Conservation (phyloP, 495 filamentous ascomycete species). For the Podospora tetraspora region DNA sequence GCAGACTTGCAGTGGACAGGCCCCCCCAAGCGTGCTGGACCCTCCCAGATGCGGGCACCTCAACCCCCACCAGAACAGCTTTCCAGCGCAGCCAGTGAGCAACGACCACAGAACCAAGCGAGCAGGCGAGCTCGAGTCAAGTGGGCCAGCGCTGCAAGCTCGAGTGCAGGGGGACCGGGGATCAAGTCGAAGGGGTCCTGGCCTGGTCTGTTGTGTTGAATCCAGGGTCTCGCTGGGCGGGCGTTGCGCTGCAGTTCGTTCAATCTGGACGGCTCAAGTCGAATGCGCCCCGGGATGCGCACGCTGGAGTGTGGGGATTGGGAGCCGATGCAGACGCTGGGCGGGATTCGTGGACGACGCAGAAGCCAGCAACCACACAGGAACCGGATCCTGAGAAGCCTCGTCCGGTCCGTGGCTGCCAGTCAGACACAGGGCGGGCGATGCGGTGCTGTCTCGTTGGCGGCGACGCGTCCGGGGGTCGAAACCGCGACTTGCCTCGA, state of each 20-base stretch:
- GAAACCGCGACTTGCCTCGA: constrained; percentile 16
- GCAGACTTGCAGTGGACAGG: not conserved
- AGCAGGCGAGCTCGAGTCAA: constrained; percentile 11
- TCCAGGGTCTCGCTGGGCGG: constrained; percentile 13
- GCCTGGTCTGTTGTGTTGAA: constrained; percentile 13
- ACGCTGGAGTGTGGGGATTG: constrained; percentile 15
- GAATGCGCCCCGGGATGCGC: constrained; percentile 3
- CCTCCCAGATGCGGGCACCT: not conserved
- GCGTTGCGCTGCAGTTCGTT: not conserved
- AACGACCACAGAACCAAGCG: constrained; percentile 17
- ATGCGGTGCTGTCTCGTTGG: constrained; percentile 12
- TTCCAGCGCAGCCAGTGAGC: constrained; percentile 19
- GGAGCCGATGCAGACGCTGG: constrained; percentile 9
- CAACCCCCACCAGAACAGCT: constrained; percentile 18
- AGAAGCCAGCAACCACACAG: constrained; percentile 7
- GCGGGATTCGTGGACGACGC: constrained; percentile 17
- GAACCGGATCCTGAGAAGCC: constrained; percentile 5
- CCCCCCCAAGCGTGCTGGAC: constrained; percentile 8
- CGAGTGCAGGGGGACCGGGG: constrained; percentile 7
- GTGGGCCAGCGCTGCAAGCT: constrained; percentile 16
- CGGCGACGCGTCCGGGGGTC: constrained; percentile 18
- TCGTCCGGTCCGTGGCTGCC: constrained; percentile 5
- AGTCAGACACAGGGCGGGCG: constrained; percentile 7
- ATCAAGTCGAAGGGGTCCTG: constrained; percentile 6
- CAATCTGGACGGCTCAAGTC: constrained; percentile 12